phyloP scores from a whole-genome alignment of 2,329 filamentous ascomycete species.

The Drechslerella coelobrocha region DNA sequence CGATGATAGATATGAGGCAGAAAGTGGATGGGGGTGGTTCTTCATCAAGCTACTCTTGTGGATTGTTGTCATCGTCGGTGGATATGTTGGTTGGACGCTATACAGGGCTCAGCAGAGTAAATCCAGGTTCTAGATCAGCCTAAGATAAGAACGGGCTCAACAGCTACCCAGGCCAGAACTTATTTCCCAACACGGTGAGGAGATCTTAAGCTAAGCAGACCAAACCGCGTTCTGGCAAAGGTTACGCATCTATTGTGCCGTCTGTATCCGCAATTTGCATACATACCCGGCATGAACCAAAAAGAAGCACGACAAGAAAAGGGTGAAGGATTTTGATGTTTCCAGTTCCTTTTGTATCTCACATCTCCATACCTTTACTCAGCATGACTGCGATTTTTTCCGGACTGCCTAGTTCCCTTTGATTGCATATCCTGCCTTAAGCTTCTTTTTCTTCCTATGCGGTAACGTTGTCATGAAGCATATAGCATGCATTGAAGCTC shows the following conservation, averaged over 20 bases:
- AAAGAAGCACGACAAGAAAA: neutral
- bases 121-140: conserved; percentile 47
- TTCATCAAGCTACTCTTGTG: conserved; percentile 84
- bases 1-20: conserved; percentile 40
- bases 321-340: conserved; percentile 11
- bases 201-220: no score
- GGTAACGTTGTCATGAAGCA: neutral
- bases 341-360: neutral
- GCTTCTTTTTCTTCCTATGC: neutral
- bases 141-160: conserved; percentile 12
- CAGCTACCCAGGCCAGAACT: no score
- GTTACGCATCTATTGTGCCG: no score
- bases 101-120: conserved; percentile 71
- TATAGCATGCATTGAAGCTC: conserved; percentile 10
- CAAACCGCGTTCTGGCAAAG: no score
- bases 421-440: neutral
- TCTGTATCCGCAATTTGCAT: neutral
- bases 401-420: conserved; percentile 2
- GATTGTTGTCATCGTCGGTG: conserved; percentile 72
- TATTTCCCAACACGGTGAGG: no score
- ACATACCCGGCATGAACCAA: neutral
- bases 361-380: neutral
- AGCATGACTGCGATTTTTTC: neutral
- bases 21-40: conserved; percentile 71
- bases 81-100: conserved; percentile 83